Conservation (phyloP, 768 basidiomycete genomes). For the Mycena galericulata region DNA sequence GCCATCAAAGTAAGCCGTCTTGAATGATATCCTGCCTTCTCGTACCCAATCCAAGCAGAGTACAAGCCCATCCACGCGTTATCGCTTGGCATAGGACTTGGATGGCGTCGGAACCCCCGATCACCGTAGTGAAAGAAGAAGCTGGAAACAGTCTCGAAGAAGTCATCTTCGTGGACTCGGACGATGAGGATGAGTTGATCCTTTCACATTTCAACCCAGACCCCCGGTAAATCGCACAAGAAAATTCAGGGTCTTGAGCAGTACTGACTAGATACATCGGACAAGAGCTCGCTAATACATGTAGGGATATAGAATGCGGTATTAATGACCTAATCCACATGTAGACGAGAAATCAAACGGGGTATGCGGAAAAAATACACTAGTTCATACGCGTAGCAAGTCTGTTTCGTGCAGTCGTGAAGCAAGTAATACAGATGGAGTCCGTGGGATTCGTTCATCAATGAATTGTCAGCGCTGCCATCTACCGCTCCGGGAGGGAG, state of each 20-base stretch:
- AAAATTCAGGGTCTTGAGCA: conserved; percentile 10
- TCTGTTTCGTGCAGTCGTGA: conserved; percentile 33
- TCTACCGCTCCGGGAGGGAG: conserved; percentile 25
- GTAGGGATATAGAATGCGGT: conserved; percentile 27
- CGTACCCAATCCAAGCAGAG: conserved; percentile 48
- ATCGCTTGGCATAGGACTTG: conserved; percentile 63
- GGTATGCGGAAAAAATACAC: conserved; percentile 24
- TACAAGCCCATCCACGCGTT: conserved; percentile 69
- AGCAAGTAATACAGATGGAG: conserved; percentile 13
- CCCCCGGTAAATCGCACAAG: background rate
- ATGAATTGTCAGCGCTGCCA: too few species aligned
- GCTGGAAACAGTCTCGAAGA: background rate
- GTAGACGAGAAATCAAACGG: conserved; percentile 12
- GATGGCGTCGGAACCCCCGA: conserved; percentile 37
- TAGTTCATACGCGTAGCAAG: conserved; percentile 26
- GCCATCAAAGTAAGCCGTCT: conserved; percentile 64
- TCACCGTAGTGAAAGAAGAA: conserved; percentile 38
- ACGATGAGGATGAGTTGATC: conserved; percentile 15
- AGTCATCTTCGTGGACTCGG: background rate
- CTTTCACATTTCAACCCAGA: conserved; percentile 12
- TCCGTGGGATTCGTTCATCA: too few species aligned
- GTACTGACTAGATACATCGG: conserved; percentile 12
- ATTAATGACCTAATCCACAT: conserved; percentile 27
- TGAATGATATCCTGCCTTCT: background rate
- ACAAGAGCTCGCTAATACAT: conserved; percentile 11